phyloP scores from a whole-genome alignment of 805 yeast genomes.

The Kockiozyma suomiensis region DNA sequence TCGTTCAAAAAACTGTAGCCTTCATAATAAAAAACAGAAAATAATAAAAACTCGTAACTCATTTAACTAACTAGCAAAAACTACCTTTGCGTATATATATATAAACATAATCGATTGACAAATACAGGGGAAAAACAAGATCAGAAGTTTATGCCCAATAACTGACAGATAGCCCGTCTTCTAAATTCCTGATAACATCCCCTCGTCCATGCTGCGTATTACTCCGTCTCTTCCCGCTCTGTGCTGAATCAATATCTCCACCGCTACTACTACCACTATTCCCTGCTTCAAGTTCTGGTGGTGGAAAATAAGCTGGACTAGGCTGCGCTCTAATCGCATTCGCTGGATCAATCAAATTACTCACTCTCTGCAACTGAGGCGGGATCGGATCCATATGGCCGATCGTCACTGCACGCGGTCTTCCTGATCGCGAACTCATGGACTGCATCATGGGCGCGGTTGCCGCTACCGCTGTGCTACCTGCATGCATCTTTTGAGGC shows the following conservation, averaged over 20 bases:
- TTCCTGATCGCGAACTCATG: slow-evolving; percentile 30
- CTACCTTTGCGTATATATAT: neutral
- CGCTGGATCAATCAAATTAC: slow-evolving; percentile 46
- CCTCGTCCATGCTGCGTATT: slow-evolving; percentile 25
- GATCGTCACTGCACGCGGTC: slow-evolving; percentile 46
- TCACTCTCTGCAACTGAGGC: slow-evolving; percentile 47
- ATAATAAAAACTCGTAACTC: neutral
- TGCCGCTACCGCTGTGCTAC: neutral
- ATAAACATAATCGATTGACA: neutral
- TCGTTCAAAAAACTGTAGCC: neutral
- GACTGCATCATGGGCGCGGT: slow-evolving; percentile 6
- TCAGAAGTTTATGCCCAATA: slow-evolving; percentile 16
- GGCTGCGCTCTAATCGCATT: slow-evolving; percentile 46
- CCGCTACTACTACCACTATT: slow-evolving; percentile 1
- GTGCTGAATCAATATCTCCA: slow-evolving; percentile 1
- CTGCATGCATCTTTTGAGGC: slow-evolving; percentile 16
- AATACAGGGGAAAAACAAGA: neutral
- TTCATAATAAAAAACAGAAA: neutral
- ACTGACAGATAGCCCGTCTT: slow-evolving; percentile 37
- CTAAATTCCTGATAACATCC: slow-evolving; percentile 40
- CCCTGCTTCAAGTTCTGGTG: slow-evolving; percentile 39
- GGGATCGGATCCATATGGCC: slow-evolving; percentile 47
- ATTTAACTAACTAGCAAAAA: neutral
- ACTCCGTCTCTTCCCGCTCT: slow-evolving; percentile 3
- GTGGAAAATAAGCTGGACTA: slow-evolving; percentile 48